A percentile compares a stretch with the other conserved stretches of the same genome.
These are phyloP conservation scores for Rhizopogon roseolus DNA, from an alignment of 768 basidiomycete species.

Conservation along the genomic window DNA sequence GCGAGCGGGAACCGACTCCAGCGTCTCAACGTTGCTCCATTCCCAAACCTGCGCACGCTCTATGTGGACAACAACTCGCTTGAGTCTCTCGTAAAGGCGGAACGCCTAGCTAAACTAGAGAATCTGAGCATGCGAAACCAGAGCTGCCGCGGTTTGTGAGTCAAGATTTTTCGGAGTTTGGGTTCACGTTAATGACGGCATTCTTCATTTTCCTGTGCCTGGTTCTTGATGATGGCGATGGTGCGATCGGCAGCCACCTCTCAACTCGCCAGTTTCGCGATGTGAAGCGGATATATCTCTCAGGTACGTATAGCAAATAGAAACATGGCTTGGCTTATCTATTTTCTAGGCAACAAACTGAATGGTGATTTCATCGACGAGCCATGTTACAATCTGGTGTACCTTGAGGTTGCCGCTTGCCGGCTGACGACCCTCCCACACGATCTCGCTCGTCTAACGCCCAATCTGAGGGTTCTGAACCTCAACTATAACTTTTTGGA, in stretches of 20 bases:
- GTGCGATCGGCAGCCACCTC: slow-evolving; percentile 35
- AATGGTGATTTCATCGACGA: slow-evolving; percentile 56
- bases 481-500: slow-evolving; percentile 97
- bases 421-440: slow-evolving; percentile 71
- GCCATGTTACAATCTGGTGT: slow-evolving; percentile 84
- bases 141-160: slow-evolving; percentile 69
- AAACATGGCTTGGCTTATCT: slow-evolving; percentile 9
- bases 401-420: slow-evolving; percentile 90
- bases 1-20: slow-evolving; percentile 77
- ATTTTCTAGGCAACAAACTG: slow-evolving; percentile 65
- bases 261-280: slow-evolving; percentile 73
- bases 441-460: slow-evolving; percentile 58
- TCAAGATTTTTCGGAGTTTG: slow-evolving; percentile 20
- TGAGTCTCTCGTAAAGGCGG: slow-evolving; percentile 44
- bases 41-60: slow-evolving; percentile 78
- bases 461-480: slow-evolving; percentile 88
- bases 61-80: slow-evolving; percentile 87
- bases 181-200: slow-evolving; percentile 29
- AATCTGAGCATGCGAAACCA: slow-evolving; percentile 92
- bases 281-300: slow-evolving; percentile 91
- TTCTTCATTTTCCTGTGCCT: slow-evolving; percentile 32
- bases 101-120: slow-evolving; percentile 69
- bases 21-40: slow-evolving; percentile 55
- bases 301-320: slow-evolving; percentile 52
- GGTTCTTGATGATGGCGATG: slow-evolving; percentile 26